Evolutionary conservation across 116 monocot genomes (phyloP).

Genomic region (Iris pallida): DNA sequence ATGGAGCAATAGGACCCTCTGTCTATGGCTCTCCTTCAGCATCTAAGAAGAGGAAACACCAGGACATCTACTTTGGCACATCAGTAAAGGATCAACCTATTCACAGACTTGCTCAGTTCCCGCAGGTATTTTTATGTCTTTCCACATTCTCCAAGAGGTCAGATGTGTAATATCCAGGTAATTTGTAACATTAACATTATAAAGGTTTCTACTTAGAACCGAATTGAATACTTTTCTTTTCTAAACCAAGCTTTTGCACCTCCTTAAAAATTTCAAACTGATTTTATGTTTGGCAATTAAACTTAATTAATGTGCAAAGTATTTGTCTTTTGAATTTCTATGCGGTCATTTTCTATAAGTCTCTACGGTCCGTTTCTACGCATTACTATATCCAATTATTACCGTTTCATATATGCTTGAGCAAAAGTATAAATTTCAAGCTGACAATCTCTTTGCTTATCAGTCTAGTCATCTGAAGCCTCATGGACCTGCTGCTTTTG

Average conservation of each 20-base stretch:
- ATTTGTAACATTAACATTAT: background rate
- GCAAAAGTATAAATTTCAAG: too few relatives aligned
- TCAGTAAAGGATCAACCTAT: slow-evolving; percentile 24
- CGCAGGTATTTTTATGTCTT: slow-evolving; percentile 23
- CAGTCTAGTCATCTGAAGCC: slow-evolving; percentile 25
- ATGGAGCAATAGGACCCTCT: slow-evolving; percentile 38
- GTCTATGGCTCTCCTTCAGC: slow-evolving; percentile 25
- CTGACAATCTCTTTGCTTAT: background rate
- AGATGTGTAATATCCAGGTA: background rate
- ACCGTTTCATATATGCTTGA: too few relatives aligned
- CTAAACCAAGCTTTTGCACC: background rate
- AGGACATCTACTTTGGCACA: slow-evolving; percentile 22
- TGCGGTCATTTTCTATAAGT: too few relatives aligned
- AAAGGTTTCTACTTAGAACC: background rate
- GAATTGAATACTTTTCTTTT: background rate
- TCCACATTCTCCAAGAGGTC: background rate
- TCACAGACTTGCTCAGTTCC: slow-evolving; percentile 25
- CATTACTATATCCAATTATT: too few relatives aligned
- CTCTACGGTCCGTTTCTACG: too few relatives aligned
- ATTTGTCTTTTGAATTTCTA: too few relatives aligned
- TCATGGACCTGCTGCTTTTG: slow-evolving; percentile 11
- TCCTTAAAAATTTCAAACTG: background rate
- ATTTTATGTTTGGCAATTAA: background rate
- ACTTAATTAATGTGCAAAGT: background rate
- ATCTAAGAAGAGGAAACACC: slow-evolving; percentile 40